Base-by-base conservation (phyloP, 2,329 filamentous ascomycete genomes). In the Fusarium clavum region DNA sequence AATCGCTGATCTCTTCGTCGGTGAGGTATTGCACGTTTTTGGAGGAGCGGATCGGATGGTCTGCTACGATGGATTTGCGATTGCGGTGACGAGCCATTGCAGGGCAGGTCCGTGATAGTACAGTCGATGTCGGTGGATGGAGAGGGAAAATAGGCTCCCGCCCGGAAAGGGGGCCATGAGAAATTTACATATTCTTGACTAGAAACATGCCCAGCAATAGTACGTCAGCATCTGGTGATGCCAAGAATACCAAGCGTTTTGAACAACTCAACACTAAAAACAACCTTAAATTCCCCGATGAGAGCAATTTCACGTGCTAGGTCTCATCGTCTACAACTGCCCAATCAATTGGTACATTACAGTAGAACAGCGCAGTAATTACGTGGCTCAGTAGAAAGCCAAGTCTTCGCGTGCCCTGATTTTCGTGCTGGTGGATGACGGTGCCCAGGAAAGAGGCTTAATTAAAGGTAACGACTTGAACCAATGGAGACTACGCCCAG, bases 1-100 rank as follows among this genome's bases (percentile, higher is more conserved):
- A 88, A 6, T 79, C 73, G 9, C 82, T 76, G 48, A 88, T 85
- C 70, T 88, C 86, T 9, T 83, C 79, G 52, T 86, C 80, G 47
- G 75, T 80, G 47, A 85, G 77, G 48, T 79, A 81, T 43, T 76
- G 67, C 4, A 78, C 66, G 70, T 78, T 72, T 6, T 70, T 59
- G 29, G 64, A 68, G 27, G 69, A 67, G 8, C 72, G 73, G 18
- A 74, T 65, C 25, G 76, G 76, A 30, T 78, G 76, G 25, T 72
- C 58, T 1, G 75, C 74, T 64, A 69, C 63, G 9, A 66, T 61
- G 22, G 63, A 56, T 46, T 67, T 66, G n/a, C 62, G 48, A 6
- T 67, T 25, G 38, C 20, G 6, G 30, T 14, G 22, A 9, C 43
- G 34, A 24, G 63, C 56, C 63, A 66, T 66, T 51, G 25, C 62